Percentiles rank a stretch among this genome's conserved stretches.
Evolutionary conservation across 805 yeast species (phyloP).

Genomic region (Candida stauntonica): DNA sequence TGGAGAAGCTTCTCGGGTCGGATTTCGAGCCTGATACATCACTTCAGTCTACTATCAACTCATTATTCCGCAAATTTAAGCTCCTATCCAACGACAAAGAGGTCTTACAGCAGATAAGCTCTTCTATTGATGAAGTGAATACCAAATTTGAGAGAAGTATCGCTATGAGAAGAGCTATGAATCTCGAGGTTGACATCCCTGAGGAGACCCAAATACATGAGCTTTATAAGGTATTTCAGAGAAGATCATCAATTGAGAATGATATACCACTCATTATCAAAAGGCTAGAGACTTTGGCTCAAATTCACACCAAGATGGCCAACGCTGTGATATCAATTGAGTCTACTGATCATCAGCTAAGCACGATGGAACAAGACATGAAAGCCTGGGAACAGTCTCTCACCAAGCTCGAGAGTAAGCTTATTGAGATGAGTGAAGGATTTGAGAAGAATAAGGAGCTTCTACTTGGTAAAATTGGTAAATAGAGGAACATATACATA

Average conservation of each 20-base stretch:
- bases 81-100: conserved; percentile 27
- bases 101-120: conserved; percentile 18
- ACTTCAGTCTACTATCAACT: conserved; percentile 27
- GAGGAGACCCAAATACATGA: conserved; percentile 26
- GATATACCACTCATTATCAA: conserved; percentile 27
- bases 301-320: conserved; percentile 20
- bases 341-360: conserved; percentile 19
- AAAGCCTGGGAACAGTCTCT: conserved; percentile 27
- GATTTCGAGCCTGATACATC: conserved; percentile 15
- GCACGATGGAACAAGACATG: conserved; percentile 22
- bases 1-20: conserved; percentile 21
- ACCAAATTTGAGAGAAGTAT: conserved; percentile 26
- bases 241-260: conserved; percentile 17
- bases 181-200: conserved; percentile 17
- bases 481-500: background rate
- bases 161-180: conserved; percentile 20
- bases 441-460: conserved; percentile 15
- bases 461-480: background rate
- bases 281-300: conserved; percentile 26
- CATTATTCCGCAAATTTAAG: conserved; percentile 27
- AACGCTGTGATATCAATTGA: conserved; percentile 19
- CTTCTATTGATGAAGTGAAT: conserved; percentile 24
- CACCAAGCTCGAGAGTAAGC: conserved; percentile 20
- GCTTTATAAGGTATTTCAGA: conserved; percentile 20
- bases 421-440: conserved; percentile 16